Base-by-base conservation (phyloP, 495 filamentous ascomycete species). In the Aspergillus heteromorphus region DNA sequence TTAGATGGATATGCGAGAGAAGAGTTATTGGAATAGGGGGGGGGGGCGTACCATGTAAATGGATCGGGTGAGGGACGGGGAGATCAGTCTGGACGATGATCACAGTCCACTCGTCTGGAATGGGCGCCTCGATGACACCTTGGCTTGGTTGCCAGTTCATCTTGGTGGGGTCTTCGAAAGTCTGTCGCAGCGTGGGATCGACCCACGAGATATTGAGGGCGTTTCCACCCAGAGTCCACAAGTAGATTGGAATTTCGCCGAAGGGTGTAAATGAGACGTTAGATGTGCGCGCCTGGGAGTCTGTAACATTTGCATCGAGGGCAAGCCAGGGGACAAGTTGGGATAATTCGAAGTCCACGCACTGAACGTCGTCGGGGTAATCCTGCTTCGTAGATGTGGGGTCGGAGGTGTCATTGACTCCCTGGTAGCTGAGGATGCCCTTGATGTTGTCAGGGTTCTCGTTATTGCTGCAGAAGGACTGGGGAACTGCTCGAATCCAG, bases 21-120 rank as follows among this genome's bases (percentile, higher is more conserved):
- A 5, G 11, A 13, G n/a, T 1, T 38, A n/a, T 34, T 34, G 9
- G 14, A 9, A 1, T 34, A 34, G 9, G 2, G 30, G 30, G 27
- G 10, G 27, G 10, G 27, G 10, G 7, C 42, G n/a, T 45, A 47
- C 43, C 88, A 74, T 93, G 88, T 1, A 95, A 75, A 73, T 95
- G 88, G 74, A 92, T 91, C 0, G 88, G 90, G 65, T 93, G 87
- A 27, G 76, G 79, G 40, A 83, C 83, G 0, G 79, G 81, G 81
- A 21, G 78, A 53, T 63, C 89, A 72, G 25, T 63, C 34, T 68
- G 72, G 55, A 84, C 74, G 9, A 71, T 69, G 10, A 86, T 61
- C 13, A 86, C 65, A 51, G 61, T 75, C 69, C 86, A 87, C 57
- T 85, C 75, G 58, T 86, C 75, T 8, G 80, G 81, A 60, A 83